Evolutionary conservation across 257 asterid genomes (phyloP), one percentile per base, ranked within the genome.

Genomic region (Solanum pimpinellifolium): DNA sequence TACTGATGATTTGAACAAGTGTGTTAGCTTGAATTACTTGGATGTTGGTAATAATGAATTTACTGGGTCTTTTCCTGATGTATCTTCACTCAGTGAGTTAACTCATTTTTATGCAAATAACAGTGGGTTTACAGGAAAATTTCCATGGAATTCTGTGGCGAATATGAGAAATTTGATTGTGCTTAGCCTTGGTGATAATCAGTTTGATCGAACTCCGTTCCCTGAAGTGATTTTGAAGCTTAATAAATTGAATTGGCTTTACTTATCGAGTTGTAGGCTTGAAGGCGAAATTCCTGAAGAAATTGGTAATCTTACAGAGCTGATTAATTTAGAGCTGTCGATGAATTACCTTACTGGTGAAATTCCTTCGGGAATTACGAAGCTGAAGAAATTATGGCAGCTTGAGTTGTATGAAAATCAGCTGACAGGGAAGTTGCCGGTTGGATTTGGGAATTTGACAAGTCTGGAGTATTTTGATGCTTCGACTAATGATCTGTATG

Each of bases 391-490:
- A 33, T 90, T 97, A 1, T 91, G 95, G 98, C 93, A 89, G 87
- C 97, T 97, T 11, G 98, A 95, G 94, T 90, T 97, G 25, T 97
- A 92, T 68, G 1, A 0, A 9, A 97, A 97, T 12, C 73, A 82
- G 2, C 80, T 97, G 21, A 86, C 94, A 1, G 99, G 99, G 1
- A 93, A 88, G 25, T 88, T 97, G 21, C 99, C 99, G 8, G 90
- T 11, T 1, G 98, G 98, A 10, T 87, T 97, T 2, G 90, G 94
- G 2, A 97, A 94, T 65, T 86, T 97, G 29, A 90, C 92, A 3
- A 95, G 88, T 70, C 98, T 97, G 1, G 95, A 92, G 85, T 46
- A 87, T 13, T 93, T 97, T 44, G 99, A 97, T 88, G 99, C 96
- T 60, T 95, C 99, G 0, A 11, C 84, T 11, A 97, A 97, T 92